phyloP scores from a whole-genome alignment of 2,329 filamentous ascomycete species.

The Didymellaceae sp. region DNA sequence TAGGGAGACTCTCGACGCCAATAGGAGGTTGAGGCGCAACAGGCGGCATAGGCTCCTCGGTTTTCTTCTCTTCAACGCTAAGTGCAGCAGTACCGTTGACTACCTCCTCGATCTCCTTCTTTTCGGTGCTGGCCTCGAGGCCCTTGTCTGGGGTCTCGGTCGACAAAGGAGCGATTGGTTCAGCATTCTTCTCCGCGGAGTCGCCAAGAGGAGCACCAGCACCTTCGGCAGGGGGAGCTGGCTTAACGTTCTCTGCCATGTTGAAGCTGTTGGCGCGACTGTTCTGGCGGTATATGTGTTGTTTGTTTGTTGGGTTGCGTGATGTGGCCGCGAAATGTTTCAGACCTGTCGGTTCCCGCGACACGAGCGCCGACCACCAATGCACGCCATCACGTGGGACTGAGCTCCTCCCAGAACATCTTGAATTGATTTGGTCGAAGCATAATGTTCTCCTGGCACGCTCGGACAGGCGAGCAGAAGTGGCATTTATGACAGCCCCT shows the following conservation, averaged over 20 bases:
- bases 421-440: background rate
- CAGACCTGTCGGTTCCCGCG: background rate
- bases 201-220: constrained; percentile 14
- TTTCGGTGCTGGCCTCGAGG: constrained; percentile 18
- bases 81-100: constrained; percentile 25
- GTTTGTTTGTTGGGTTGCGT: background rate
- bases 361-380: constrained; percentile 10
- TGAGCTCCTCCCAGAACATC: background rate
- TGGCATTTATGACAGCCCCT: background rate
- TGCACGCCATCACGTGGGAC: constrained; percentile 14
- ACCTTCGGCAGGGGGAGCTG: constrained; percentile 21
- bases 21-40: constrained; percentile 16
- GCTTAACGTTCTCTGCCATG: constrained; percentile 16
- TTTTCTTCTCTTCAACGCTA: constrained; percentile 23
- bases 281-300: background rate
- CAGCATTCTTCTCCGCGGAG: constrained; percentile 25
- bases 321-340: constrained; percentile 1
- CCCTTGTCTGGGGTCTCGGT: constrained; percentile 23
- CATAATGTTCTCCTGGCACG: background rate
- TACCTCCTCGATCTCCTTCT: constrained; percentile 26
- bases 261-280: background rate
- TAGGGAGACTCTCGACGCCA: constrained; percentile 11
- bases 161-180: constrained; percentile 13
- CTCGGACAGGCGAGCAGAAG: background rate
- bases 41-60: constrained; percentile 20